A percentile compares a stretch with the other conserved stretches of the same genome.
Evolutionary conservation across 768 basidiomycete species (phyloP).

Genomic region (Agrocybe chaxingu): DNA sequence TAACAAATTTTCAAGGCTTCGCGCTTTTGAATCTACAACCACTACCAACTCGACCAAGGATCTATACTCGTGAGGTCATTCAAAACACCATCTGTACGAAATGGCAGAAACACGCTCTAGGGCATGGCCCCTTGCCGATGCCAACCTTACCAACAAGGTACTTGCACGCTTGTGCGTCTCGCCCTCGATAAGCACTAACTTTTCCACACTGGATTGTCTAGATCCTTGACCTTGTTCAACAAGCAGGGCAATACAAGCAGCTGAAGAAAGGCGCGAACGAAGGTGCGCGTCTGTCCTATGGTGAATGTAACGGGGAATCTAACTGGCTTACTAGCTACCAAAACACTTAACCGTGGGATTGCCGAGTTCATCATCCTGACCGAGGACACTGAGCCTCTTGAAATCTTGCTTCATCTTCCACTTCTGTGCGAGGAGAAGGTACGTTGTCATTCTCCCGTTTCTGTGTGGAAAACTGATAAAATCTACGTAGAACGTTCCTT

Average conservation of each 20-base stretch:
- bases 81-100: constrained; percentile 10
- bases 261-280: constrained; percentile 99
- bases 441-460: constrained; percentile 8
- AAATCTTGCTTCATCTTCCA: constrained; percentile 96
- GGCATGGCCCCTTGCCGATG: constrained; percentile 87
- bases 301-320: too few relatives aligned
- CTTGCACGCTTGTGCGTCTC: constrained; percentile 18
- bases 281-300: constrained; percentile 43
- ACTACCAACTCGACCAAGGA: constrained; percentile 67
- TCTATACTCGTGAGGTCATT: constrained; percentile 78
- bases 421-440: constrained; percentile 98
- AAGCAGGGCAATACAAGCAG: constrained; percentile 96
- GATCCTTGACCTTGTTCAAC: constrained; percentile 95
- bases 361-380: constrained; percentile 98
- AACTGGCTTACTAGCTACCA: constrained; percentile 64
- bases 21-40: constrained; percentile 12
- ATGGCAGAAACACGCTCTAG: constrained; percentile 68
- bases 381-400: constrained; percentile 94
- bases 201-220: constrained; percentile 23
- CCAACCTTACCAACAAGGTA: constrained; percentile 87
- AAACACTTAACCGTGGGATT: constrained; percentile 96
- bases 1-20: too few relatives aligned
- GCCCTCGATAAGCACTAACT: constrained; percentile 1
- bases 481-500: constrained; percentile 78
- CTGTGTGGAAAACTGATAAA: not conserved